phyloP scores from a whole-genome alignment of 139 green algal species.

The Auxenochlorella pyrenoidosa region DNA sequence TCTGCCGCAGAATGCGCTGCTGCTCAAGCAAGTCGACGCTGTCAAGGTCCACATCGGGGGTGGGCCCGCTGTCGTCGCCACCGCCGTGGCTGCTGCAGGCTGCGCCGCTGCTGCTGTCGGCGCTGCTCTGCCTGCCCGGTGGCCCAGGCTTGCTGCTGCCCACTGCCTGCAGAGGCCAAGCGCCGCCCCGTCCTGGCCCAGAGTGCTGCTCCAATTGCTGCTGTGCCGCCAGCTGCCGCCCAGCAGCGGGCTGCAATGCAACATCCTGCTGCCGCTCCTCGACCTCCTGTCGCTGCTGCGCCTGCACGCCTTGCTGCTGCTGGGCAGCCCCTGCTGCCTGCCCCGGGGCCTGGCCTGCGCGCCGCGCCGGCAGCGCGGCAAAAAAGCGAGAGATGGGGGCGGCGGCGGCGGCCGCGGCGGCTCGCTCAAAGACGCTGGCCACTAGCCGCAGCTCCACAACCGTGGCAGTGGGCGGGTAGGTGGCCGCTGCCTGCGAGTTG shows the following conservation, averaged over 20 bases:
- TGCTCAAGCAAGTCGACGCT: conserved; percentile 5
- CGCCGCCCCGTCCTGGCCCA: neutral
- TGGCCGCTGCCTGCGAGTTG: neutral
- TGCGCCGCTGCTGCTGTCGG: neutral
- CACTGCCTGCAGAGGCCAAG: neutral
- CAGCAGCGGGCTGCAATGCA: neutral
- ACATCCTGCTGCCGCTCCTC: neutral
- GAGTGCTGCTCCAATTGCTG: neutral
- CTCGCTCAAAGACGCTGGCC: conserved; percentile 3
- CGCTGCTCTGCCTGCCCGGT: neutral
- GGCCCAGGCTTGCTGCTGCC: too few species aligned
- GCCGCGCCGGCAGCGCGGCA: neutral
- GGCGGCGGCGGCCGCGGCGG: conserved; percentile 1
- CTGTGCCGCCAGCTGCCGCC: neutral
- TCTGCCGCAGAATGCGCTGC: conserved; percentile 12
- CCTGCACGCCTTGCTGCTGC: neutral
- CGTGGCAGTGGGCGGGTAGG: conserved; percentile 2
- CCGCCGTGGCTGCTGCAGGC: neutral
- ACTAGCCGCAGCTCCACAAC: conserved; percentile 22
- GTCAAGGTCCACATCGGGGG: neutral
- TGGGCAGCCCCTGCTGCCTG: neutral
- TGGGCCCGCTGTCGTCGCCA: neutral
- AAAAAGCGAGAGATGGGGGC: conserved; percentile 28
- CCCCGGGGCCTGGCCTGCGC: neutral
- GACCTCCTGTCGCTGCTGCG: neutral